Evolutionary conservation across 495 filamentous ascomycete species (phyloP).

Genomic region (Lasiosphaeria hispida): DNA sequence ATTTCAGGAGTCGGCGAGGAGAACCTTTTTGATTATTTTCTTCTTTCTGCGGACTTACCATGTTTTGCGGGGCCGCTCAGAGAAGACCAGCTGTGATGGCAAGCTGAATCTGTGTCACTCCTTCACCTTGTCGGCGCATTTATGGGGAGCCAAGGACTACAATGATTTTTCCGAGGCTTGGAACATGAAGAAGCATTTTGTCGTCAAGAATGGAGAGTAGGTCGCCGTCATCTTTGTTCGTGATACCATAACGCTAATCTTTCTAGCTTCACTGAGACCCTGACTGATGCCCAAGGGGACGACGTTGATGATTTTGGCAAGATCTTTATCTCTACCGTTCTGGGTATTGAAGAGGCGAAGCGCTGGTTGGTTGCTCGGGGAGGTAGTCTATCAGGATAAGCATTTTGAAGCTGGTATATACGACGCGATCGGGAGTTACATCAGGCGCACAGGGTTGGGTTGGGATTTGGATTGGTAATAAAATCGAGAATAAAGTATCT

Average conservation of each 20-base stretch:
- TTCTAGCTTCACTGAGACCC: constrained; percentile 25
- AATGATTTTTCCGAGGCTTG: constrained; percentile 50
- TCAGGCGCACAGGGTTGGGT: too few species aligned
- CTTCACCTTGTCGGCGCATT: constrained; percentile 45
- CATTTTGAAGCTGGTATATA: not conserved
- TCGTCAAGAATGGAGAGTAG: constrained; percentile 40
- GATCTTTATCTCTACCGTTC: constrained; percentile 42
- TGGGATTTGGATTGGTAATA: too few species aligned
- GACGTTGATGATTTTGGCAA: constrained; percentile 50
- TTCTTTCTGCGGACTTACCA: constrained; percentile 40
- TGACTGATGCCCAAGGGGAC: constrained; percentile 35
- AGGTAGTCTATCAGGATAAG: constrained; percentile 21
- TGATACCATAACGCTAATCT: not conserved
- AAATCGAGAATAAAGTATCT: too few species aligned
- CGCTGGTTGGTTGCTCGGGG: constrained; percentile 44
- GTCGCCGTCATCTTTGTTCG: not conserved
- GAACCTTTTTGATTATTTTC: constrained; percentile 44
- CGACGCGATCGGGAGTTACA: too few species aligned
- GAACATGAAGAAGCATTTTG: constrained; percentile 43
- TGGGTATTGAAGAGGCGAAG: constrained; percentile 44
- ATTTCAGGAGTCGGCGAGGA: constrained; percentile 47
- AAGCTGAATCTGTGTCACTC: constrained; percentile 36
- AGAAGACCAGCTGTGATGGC: constrained; percentile 30
- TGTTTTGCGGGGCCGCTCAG: constrained; percentile 19
- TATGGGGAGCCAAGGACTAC: constrained; percentile 46